Conservation (phyloP, 1,284 basidiomycete species). For the Microbotryum intermedium region DNA sequence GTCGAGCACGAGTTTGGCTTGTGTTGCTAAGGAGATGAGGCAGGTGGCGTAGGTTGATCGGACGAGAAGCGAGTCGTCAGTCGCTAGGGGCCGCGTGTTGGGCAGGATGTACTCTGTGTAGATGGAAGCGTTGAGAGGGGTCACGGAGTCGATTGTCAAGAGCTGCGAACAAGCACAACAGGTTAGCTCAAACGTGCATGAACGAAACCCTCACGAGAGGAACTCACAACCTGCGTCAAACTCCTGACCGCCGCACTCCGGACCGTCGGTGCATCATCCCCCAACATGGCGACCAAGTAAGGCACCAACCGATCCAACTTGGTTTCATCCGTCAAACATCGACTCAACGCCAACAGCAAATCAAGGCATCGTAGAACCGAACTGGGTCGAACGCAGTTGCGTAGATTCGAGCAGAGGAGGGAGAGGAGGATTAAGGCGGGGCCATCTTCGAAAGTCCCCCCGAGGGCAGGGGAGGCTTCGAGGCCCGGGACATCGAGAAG, state of each 20-base stretch:
- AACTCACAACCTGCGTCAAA: conserved; percentile 72
- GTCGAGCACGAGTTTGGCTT: conserved; percentile 75
- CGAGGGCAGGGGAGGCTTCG: conserved; percentile 14
- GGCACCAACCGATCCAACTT: conserved; percentile 91
- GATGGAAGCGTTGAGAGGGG: conserved; percentile 70
- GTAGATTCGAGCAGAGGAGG: conserved; percentile 78
- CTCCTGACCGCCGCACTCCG: conserved; percentile 69
- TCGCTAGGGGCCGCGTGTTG: conserved; percentile 69
- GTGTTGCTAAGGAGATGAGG: conserved; percentile 73
- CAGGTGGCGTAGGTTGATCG: conserved; percentile 80
- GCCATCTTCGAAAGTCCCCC: conserved; percentile 50
- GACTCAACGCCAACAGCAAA: conserved; percentile 71
- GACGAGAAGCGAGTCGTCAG: conserved; percentile 79
- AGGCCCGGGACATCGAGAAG: conserved; percentile 55
- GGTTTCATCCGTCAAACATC: conserved; percentile 84
- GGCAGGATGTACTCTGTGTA: conserved; percentile 95
- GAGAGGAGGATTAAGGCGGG: conserved; percentile 72
- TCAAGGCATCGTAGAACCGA: conserved; percentile 80
- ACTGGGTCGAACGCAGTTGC: conserved; percentile 78
- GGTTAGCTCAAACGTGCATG: neutral
- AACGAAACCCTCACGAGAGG: neutral
- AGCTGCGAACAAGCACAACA: conserved; percentile 47
- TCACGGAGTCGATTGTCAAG: conserved; percentile 75
- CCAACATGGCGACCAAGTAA: conserved; percentile 77
- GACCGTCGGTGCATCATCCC: conserved; percentile 74